Base-by-base conservation (phyloP, 306 rosid species). In the Prinsepia uniflora region DNA sequence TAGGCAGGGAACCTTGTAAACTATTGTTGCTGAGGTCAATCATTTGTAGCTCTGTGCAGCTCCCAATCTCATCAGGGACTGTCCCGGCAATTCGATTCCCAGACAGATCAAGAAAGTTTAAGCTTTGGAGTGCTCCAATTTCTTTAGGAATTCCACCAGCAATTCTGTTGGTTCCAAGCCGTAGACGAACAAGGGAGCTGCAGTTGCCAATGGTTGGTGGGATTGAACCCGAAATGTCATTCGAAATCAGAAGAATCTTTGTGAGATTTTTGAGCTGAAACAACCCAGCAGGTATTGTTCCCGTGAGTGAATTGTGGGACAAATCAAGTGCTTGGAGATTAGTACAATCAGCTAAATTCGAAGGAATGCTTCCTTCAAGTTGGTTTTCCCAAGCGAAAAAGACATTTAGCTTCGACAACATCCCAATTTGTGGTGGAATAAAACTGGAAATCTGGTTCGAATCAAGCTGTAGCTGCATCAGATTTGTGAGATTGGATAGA, bases 311-410 rank as follows among this genome's bases (percentile, higher is more conserved):
- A 63, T 95, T 95, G 17, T 81, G 89, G 8, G 99, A 95, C 84
- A 95, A 85, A 61, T 95, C 99, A 1, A 95, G 70, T 6, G 95
- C 87, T 78, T 89, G 81, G 1, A 95, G 90, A 66, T 78, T 85
- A 22, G 79, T 79, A 50, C 94, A 91, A 68, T 79, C 82, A 20
- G 81, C 86, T 76, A 95, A 80, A 81, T 75, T 69, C 0, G 80
- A 78, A 72, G 99, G 97, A 76, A 95, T 84, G 72, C 95, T 89
- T 82, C 99, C 99, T 81, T 91, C 88, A 24, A 95, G 96, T 74
- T 89, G 92, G 82, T 95, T 95, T 73, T 85, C 82, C 99, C 99
- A 95, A 60, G 96, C 96, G 6, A 90, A 86, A 73, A 95, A 86
- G 74, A 95, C 91, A 8, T 56, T 43, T 11, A 95, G 85, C 76